A percentile compares a stretch with the other conserved stretches of the same genome.
phyloP scores from a whole-genome alignment of 129 eudicot species.

The Escallonia herrerae region DNA sequence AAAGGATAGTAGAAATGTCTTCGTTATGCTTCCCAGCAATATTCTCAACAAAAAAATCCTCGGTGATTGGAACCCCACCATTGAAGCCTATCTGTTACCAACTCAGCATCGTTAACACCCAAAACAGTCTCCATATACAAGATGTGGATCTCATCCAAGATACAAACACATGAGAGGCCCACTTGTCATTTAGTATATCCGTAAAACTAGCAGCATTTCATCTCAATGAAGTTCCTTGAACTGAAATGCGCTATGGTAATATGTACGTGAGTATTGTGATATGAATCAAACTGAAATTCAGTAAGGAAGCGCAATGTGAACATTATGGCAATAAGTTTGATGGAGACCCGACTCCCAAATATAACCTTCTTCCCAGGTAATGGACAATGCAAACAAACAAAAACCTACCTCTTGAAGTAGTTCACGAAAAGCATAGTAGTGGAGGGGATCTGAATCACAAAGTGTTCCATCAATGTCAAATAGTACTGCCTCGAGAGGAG shows the following conservation, averaged over 20 bases:
- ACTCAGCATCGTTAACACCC: slow-evolving; percentile 10
- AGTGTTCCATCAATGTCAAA: slow-evolving; percentile 94
- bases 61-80: slow-evolving; percentile 75
- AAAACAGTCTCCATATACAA: not conserved
- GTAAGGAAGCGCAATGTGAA: too few relatives aligned
- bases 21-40: slow-evolving; percentile 91
- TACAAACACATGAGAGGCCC: not conserved
- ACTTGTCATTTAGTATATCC: not conserved
- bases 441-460: slow-evolving; percentile 92
- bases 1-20: slow-evolving; percentile 67
- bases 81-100: slow-evolving; percentile 76
- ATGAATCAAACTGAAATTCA: too few relatives aligned
- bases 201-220: too few relatives aligned
- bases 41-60: slow-evolving; percentile 57
- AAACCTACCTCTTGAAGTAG: slow-evolving; percentile 72
- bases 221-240: too few relatives aligned
- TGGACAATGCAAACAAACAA: not conserved
- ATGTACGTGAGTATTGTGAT: too few relatives aligned
- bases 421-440: slow-evolving; percentile 69
- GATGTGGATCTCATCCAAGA: not conserved
- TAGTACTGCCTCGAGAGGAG: slow-evolving; percentile 84
- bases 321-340: too few relatives aligned
- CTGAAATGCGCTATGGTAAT: too few relatives aligned
- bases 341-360: too few relatives aligned
- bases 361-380: not conserved